Evolutionary conservation across 2,329 filamentous ascomycete genomes (phyloP), one percentile per base, ranked within the genome.

Genomic region (Aschersonia sp.): DNA sequence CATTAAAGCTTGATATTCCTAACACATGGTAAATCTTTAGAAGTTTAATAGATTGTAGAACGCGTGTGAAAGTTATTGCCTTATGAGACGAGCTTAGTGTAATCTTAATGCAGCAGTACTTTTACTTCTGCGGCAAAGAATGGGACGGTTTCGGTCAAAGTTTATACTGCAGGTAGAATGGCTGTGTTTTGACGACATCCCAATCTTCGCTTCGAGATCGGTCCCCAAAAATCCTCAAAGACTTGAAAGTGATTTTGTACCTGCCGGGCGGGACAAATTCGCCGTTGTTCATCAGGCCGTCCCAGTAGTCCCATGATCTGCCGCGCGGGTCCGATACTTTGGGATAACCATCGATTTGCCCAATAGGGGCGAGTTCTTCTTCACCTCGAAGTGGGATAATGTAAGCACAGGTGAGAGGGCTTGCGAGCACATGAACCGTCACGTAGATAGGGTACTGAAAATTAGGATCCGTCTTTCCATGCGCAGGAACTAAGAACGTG

Each of bases 191-290:
- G 5, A 55, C 53, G 1, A 59, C 53, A 22, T 75, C 72, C 57
- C 71, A 77, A 45, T 76, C 70, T 2, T 55, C 58, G 0, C 59
- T 47, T 46, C 66, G 60, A 6, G 59, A 55, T 22, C 59, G 55
- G 49, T 76, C 63, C 2, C 74, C 73, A 51, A 69, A 73, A 49
- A 76, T 65, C 50, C 65, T 66, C 51, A 76, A 55, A 3, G 71
- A 68, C 49, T 65, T 65, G 37, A 73, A 60, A 1, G 60, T 60
- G 46, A 76, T 59, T 56, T 67, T 69, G 59, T 77, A 77, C 37
- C 56, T 53, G 5, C 73, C 74, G 1, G 62, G 59, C 0, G 70
- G 67, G 1, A 65, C 72, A 48, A 69, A 73, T 0, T 52, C 59
- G 5, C 71, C 72, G 6, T 67, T 41, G 0, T 61, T 59, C 5